A percentile compares a stretch with the other conserved stretches of the same genome.
phyloP scores from a whole-genome alignment of 768 basidiomycete species.

The Suillus lakei region DNA sequence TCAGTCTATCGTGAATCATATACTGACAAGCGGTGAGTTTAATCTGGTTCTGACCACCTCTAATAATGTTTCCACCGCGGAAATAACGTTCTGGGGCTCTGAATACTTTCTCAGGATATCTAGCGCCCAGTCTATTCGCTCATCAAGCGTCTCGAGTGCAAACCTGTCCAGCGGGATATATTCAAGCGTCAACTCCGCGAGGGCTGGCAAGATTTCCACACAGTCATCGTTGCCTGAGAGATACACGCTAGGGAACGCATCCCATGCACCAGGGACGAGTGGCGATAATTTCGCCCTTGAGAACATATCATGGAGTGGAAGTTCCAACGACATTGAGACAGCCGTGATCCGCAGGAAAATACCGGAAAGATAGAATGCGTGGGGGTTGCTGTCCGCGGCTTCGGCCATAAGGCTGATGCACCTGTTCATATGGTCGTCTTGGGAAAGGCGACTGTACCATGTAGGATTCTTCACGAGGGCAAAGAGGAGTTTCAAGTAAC shows the following conservation, averaged over 20 bases:
- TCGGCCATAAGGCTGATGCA: slow-evolving; percentile 2
- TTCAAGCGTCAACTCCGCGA: slow-evolving; percentile 7
- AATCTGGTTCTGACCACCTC: slow-evolving; percentile 4
- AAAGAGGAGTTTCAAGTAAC: slow-evolving; percentile 7
- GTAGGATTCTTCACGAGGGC: background rate
- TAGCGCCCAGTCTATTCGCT: slow-evolving; percentile 6
- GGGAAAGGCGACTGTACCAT: slow-evolving; percentile 4
- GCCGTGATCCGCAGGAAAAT: slow-evolving; percentile 4
- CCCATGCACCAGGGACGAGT: slow-evolving; percentile 4
- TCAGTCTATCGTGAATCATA: slow-evolving; percentile 5
- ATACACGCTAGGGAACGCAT: slow-evolving; percentile 7
- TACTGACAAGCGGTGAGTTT: slow-evolving; percentile 4
- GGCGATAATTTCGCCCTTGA: slow-evolving; percentile 2
- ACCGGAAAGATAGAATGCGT: slow-evolving; percentile 1
- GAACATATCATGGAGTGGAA: background rate
- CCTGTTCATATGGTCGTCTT: slow-evolving; percentile 3
- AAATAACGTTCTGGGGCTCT: slow-evolving; percentile 1
- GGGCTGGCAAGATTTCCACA: slow-evolving; percentile 4
- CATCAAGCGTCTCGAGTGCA: background rate
- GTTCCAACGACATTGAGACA: background rate
- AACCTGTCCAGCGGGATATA: slow-evolving; percentile 3
- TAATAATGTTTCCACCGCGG: slow-evolving; percentile 1
- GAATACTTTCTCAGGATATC: slow-evolving; percentile 9
- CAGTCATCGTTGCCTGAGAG: slow-evolving; percentile 7
- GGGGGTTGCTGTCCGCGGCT: slow-evolving; percentile 5